These are phyloP conservation scores for Rhizophora mangle DNA, from an alignment of 345 rosid genomes.

Conservation along the genomic window DNA sequence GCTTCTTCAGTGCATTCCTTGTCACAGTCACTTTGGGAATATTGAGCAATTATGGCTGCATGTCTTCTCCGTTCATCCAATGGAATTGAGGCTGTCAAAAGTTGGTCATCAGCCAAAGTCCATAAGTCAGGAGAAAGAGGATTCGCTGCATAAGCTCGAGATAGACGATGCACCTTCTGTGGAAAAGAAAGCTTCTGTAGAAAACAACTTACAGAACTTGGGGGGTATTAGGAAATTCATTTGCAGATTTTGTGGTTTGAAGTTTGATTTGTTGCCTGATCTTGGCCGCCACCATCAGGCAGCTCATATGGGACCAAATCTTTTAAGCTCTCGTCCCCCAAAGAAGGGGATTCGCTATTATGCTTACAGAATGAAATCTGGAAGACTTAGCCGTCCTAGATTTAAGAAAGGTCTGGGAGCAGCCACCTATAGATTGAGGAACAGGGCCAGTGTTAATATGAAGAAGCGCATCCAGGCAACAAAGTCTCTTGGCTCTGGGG, in stretches of 20 bases:
- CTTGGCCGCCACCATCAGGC: constrained; percentile 99
- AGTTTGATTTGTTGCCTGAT: constrained; percentile 90
- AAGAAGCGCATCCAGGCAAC: constrained; percentile 77
- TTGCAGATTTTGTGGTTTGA: constrained; percentile 87
- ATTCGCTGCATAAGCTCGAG: constrained; percentile 39
- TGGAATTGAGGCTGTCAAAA: constrained; percentile 49
- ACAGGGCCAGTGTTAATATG: constrained; percentile 55
- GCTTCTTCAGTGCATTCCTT: constrained; percentile 94
- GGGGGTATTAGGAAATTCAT: constrained; percentile 49
- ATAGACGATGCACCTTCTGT: constrained; percentile 30
- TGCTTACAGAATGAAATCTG: constrained; percentile 77
- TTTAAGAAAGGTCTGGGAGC: constrained; percentile 84
- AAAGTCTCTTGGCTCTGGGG: constrained; percentile 43
- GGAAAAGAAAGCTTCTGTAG: constrained; percentile 31
- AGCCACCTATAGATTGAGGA: constrained; percentile 71
- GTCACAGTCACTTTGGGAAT: constrained; percentile 88
- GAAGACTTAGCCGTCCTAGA: constrained; percentile 82
- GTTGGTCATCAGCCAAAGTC: constrained; percentile 32
- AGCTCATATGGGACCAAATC: constrained; percentile 78
- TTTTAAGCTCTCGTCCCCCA: constrained; percentile 52
- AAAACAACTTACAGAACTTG: constrained; percentile 43
- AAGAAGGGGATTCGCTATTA: constrained; percentile 71
- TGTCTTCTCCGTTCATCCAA: constrained; percentile 67
- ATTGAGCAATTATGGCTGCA: constrained; percentile 69
- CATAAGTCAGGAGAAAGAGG: constrained; percentile 20